Evolutionary conservation across 2,329 filamentous ascomycete species (phyloP), one percentile per base, ranked within the genome.

Genomic region (Xylaria sp.): DNA sequence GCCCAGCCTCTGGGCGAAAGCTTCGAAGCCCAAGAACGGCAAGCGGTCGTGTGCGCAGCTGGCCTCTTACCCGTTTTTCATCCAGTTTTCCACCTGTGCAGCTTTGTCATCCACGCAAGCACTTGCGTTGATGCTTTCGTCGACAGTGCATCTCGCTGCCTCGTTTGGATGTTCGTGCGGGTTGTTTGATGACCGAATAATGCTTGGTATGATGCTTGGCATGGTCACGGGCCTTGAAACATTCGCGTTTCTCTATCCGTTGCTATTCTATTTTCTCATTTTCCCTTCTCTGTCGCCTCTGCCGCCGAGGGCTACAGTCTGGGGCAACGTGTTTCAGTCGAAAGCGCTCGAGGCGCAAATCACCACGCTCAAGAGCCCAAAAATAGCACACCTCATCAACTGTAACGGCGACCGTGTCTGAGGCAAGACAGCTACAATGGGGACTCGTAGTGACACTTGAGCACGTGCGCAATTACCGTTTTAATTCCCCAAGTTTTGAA

Each of bases 21-120:
- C 29, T 34, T 34, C 29, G 29, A 34, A 13, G 11, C 29, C 3
- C 29, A 34, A 13, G 29, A 34, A 34, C 3, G 29, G 29, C 29
- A 34, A 34, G 29, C 16, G 63, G 42, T 67, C 64, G 64, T 63
- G 64, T 67, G 64, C 66, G 61, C 56, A 37, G 3, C 16, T 6
- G 8, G 3, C 24, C 6, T 55, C 48, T 59, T 59, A 49, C 56
- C 53, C 52, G 54, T 59, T 20, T 21, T 22, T 24, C 22, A n/a
- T n/a, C 22, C 40, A 22, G 7, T 43, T 20, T 43, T 43, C 16
- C 40, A 59, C 39, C 45, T 49, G n/a, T n/a, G n/a, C n/a, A n/a
- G n/a, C n/a, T 55, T 41, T 34, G 44, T 54, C 40, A 37, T 39
- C 52, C 55, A 48, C 50, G 48, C 46, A 52, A 39, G 47, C 52